Base-by-base conservation (phyloP, 2,329 filamentous ascomycete species). In the Mariannaea elegans region DNA sequence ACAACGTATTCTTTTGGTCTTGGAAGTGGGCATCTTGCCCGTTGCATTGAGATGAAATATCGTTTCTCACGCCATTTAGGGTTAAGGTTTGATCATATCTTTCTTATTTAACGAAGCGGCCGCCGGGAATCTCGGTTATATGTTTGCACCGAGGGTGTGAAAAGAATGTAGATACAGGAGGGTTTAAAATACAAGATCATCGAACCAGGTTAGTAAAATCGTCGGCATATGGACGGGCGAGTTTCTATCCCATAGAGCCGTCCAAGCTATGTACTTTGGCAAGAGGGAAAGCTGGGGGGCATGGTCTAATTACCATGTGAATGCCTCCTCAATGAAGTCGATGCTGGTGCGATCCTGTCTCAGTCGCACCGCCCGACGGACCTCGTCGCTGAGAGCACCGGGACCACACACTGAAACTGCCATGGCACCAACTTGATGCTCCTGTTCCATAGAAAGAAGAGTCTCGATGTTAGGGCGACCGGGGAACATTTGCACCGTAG, bases 401-500 rank as follows among this genome's bases (percentile, higher is more conserved):
- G 89, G 89, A 13, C 91, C 91, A 70, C 91, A 94, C 2, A 93
- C 90, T 14, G 84, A 85, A 13, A 94, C 88, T 31, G 86, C 90
- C 80, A 92, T 88, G 27, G 90, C 87, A 59, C 90, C 90, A 47
- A 93, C 80, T 70, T 91, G 90, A 69, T 86, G 84, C 77, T 91
- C 87, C 79, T 92, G 88, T 80, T 93, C 90, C 69, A 88, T 87
- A 55, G 88, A 84, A 60, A 94, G 80, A 14, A 94, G 80, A 1
- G 89, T 90, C 64, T 89, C 84, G 51, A 92, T 87, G 73, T 93
- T 92, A 16, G 90, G 90, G 67, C 90, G 83, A 14, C 91, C 91
- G 4, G 91, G 91, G 81, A 93, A 93, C 91, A 94, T 94, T 74
- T 93, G 90, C 12, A 94, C 91, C 16, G 89, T 92, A 1, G 88